phyloP scores from a whole-genome alignment of 1,284 basidiomycete genomes.

The Puccinia polysora region DNA sequence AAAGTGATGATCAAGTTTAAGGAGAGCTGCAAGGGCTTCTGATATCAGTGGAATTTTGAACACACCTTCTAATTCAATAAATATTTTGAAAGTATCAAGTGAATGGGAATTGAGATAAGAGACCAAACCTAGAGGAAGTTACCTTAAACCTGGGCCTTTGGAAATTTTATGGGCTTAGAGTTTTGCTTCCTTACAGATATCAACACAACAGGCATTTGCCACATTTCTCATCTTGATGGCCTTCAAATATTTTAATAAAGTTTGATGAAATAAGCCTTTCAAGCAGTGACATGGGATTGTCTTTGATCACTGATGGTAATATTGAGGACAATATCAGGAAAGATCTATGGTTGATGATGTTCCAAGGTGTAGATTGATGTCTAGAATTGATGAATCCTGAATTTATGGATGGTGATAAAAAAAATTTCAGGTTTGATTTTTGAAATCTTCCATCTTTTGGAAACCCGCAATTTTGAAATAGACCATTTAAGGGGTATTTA shows the following conservation, averaged over 20 bases:
- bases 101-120: constrained; percentile 35
- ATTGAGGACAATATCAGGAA: constrained; percentile 66
- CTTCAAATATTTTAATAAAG: constrained; percentile 48
- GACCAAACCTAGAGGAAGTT: constrained; percentile 66
- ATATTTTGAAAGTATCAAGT: constrained; percentile 49
- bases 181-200: constrained; percentile 74
- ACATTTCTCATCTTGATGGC: constrained; percentile 58
- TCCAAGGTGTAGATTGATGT: too few species aligned
- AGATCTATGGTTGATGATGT: too few species aligned
- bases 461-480: too few species aligned
- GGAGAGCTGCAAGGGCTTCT: constrained; percentile 50
- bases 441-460: too few species aligned
- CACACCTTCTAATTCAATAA: constrained; percentile 46
- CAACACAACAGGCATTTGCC: constrained; percentile 69
- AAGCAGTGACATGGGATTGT: constrained; percentile 51
- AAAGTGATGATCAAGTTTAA: constrained; percentile 48
- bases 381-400: too few species aligned
- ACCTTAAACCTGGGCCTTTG: constrained; percentile 62
- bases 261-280: constrained; percentile 43
- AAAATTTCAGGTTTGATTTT: too few species aligned
- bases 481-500: too few species aligned
- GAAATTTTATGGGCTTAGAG: constrained; percentile 59
- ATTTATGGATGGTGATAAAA: too few species aligned
- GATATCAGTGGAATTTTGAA: constrained; percentile 50
- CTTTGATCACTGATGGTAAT: constrained; percentile 55